Evolutionary conservation across 192 early-diverging fungal genomes (phyloP).

Genomic region (Podila verticillata): DNA sequence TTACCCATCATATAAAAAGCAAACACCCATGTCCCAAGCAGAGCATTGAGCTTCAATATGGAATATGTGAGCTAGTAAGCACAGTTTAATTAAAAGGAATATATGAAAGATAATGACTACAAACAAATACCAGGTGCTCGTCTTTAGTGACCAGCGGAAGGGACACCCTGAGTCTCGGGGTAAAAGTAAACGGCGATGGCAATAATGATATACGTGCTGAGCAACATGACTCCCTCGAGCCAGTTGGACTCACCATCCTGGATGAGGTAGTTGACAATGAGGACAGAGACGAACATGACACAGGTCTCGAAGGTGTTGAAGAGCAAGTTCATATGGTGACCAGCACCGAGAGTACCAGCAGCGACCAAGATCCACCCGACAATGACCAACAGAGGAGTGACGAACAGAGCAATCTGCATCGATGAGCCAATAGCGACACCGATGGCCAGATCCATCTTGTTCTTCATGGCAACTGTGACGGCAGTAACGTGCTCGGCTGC

Average conservation of each 20-base stretch:
- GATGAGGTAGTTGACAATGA: constrained; percentile 84
- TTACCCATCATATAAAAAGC: neutral
- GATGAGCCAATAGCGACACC: constrained; percentile 83
- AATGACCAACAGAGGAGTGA: constrained; percentile 77
- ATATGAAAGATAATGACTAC: neutral
- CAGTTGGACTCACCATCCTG: constrained; percentile 92
- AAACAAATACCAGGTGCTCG: neutral
- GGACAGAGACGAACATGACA: constrained; percentile 85
- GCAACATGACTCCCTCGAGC: constrained; percentile 91
- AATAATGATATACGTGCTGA: constrained; percentile 85
- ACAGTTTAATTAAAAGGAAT: too few species aligned
- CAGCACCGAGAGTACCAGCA: constrained; percentile 29
- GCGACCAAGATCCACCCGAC: constrained; percentile 74
- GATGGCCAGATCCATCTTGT: constrained; percentile 89
- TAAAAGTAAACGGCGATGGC: constrained; percentile 85
- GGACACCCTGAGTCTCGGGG: constrained; percentile 35
- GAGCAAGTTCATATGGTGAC: constrained; percentile 76
- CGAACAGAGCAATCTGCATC: constrained; percentile 88
- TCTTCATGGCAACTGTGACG: constrained; percentile 82
- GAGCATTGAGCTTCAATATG: too few species aligned
- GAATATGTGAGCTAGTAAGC: too few species aligned
- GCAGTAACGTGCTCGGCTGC: constrained; percentile 83
- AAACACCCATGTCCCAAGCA: too few species aligned
- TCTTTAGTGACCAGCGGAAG: neutral
- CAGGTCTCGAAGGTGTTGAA: constrained; percentile 89